These are phyloP conservation scores for Diatrype stigma DNA, from an alignment of 2,329 filamentous ascomycete species.

Conservation along the genomic window DNA sequence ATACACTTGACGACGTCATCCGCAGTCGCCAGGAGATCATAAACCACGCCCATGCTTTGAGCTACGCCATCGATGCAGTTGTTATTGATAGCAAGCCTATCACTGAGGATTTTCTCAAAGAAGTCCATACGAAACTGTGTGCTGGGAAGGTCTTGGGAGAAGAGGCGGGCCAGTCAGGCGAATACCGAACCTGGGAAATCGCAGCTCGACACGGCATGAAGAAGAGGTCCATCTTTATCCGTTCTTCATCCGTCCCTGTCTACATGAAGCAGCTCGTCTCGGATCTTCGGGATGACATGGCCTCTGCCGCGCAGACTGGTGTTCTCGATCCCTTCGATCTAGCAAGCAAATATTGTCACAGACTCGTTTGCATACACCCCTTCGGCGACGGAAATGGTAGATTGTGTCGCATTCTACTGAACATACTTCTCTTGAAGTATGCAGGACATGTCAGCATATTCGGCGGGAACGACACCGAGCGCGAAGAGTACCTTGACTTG, in stretches of 20 bases:
- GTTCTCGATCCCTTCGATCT: slow-evolving; percentile 20
- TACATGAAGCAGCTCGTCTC: slow-evolving; percentile 22
- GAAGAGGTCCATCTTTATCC: slow-evolving; percentile 16
- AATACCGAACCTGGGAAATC: slow-evolving; percentile 20
- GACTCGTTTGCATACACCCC: slow-evolving; percentile 34
- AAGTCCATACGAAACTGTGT: slow-evolving; percentile 9
- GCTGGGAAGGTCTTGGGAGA: slow-evolving; percentile 23
- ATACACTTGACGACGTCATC: background rate
- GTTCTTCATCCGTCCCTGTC: slow-evolving; percentile 10
- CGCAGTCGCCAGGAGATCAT: slow-evolving; percentile 13
- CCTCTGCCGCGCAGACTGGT: background rate
- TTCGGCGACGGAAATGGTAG: slow-evolving; percentile 37
- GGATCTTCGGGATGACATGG: slow-evolving; percentile 19
- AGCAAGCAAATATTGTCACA: slow-evolving; percentile 23
- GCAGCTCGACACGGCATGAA: slow-evolving; percentile 8
- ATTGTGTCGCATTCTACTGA: slow-evolving; percentile 33
- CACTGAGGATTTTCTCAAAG: slow-evolving; percentile 9
- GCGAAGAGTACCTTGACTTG: slow-evolving; percentile 12
- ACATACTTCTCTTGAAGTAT: slow-evolving; percentile 30
- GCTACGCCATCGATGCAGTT: slow-evolving; percentile 10
- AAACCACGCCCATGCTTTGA: slow-evolving; percentile 13
- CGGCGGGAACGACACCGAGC: slow-evolving; percentile 9
- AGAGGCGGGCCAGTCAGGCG: slow-evolving; percentile 31
- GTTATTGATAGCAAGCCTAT: slow-evolving; percentile 5
- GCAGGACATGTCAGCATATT: slow-evolving; percentile 11